These are phyloP conservation scores for Paralagenidium karlingii DNA, from an alignment of 352 stramenopile species.

Conservation along the genomic window DNA sequence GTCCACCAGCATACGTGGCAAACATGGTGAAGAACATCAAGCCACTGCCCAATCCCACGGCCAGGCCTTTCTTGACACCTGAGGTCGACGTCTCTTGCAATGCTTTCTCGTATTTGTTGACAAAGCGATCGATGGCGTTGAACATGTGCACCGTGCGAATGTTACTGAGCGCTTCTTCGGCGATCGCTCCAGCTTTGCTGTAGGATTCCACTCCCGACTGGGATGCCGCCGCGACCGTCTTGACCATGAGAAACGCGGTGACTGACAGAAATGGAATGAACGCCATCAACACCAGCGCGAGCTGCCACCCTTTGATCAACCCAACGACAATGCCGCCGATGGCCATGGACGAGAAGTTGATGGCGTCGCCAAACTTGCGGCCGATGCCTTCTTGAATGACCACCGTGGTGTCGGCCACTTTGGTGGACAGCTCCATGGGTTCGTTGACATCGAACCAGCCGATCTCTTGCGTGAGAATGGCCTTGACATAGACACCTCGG, in stretches of 20 bases:
- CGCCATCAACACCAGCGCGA: slow-evolving; percentile 46
- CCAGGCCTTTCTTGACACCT: slow-evolving; percentile 32
- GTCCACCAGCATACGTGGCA: slow-evolving; percentile 63
- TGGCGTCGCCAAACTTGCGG: slow-evolving; percentile 32
- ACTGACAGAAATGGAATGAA: slow-evolving; percentile 49
- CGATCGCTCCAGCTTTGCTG: slow-evolving; percentile 42
- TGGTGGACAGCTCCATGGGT: slow-evolving; percentile 20
- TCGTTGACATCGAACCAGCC: slow-evolving; percentile 63
- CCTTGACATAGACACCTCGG: slow-evolving; percentile 30
- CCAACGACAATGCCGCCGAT: slow-evolving; percentile 50
- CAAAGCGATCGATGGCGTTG: slow-evolving; percentile 47
- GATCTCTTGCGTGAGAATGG: slow-evolving; percentile 50
- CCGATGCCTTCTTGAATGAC: slow-evolving; percentile 55
- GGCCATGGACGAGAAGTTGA: slow-evolving; percentile 50
- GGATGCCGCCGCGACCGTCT: slow-evolving; percentile 25
- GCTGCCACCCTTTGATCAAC: slow-evolving; percentile 45
- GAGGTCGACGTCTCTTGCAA: slow-evolving; percentile 23
- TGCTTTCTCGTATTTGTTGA: slow-evolving; percentile 39
- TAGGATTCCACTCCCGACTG: slow-evolving; percentile 46
- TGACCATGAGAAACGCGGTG: slow-evolving; percentile 34
- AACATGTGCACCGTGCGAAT: slow-evolving; percentile 72
- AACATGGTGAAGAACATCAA: slow-evolving; percentile 57
- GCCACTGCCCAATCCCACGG: slow-evolving; percentile 43
- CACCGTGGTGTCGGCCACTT: slow-evolving; percentile 20
- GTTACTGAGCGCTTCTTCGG: slow-evolving; percentile 58